Base-by-base conservation (phyloP, 768 basidiomycete genomes). In the Termitomyces sp. region DNA sequence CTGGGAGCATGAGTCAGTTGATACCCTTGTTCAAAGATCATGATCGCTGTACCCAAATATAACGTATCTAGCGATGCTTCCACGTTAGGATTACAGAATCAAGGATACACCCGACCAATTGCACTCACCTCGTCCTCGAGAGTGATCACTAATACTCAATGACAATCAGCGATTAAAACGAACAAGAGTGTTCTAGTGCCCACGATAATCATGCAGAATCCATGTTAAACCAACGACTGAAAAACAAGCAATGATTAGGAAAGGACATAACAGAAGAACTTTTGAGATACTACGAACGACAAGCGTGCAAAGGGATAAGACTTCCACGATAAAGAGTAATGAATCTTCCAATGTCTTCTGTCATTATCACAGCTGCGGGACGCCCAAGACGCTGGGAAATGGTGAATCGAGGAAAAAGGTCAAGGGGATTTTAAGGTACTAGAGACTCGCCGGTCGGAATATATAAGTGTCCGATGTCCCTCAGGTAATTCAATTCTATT, bases 171-270 rank as follows among this genome's bases (percentile, higher is more conserved):
- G 20, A 46, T 22, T n/a, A n/a, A 37, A 15, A 11, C 16, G 22
- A 13, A 18, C 13, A n/a, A 44, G 3, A 45, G 27, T 13, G 33
- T 8, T 18, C 20, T 22, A 39, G 37, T 48, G 37, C 72, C 36
- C 51, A 73, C 73, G 63, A 60, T 75, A 74, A 61, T 76, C 75
- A 57, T 75, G 70, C 7, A 76, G 42, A 12, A 73, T 67, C 75
- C 75, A 76, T 33, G 74, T 74, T 16, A 76, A 64, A 54, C 69
- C 70, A 20, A 65, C 68, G 15, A 73, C 72, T 73, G 41, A 16
- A 22, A 27, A 41, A 5, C 30, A 56, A 13, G 8, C 2, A 30
- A 33, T 31, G 8, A 42, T 22, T 6, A 47, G 15, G 44, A 54
- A 20, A 15, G 18, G 39, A 41, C n/a, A 42, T 11, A 9, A 18